Base-by-base conservation (phyloP, 768 basidiomycete genomes). In the Lyophyllum atratum region DNA sequence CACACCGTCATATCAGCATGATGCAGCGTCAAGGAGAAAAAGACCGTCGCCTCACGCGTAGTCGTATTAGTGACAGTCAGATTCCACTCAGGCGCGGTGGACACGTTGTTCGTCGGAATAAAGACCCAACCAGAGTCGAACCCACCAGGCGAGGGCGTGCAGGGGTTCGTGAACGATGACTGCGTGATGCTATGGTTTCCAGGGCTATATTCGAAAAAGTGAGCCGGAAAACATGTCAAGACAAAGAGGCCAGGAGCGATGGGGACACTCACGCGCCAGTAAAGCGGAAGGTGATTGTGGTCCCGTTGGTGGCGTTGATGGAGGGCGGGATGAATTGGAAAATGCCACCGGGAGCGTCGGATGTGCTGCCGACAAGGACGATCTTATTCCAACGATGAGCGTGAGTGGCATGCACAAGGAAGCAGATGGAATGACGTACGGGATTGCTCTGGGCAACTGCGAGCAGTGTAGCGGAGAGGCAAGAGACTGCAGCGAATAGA, bases 141-240 rank as follows among this genome's bases (percentile, higher is more conserved):
- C 14, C 84, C 84, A n/a, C 74, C 74, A 0, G 60, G 31, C 39
- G 74, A 10, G 10, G 78, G 79, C 54, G 73, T 65, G 60, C 82
- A 85, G 1, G 83, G 83, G 46, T 67, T 62, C 11, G 60, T 52
- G 59, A 83, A 81, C 0, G 74, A 63, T 10, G 81, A 80, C 64
- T 85, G 83, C 3, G 82, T 81, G 22, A 85, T 73, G 29, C 73
- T 73, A 68, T 85, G 82, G 66, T 82, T 82, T 56, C 81, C 81
- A 1, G 81, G 81, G 24, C 75, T 80, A 47, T 22, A 26, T 14
- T 34, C 17, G 45, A 53, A 37, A 21, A 0, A 24, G n/a, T n/a
- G 3, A 29, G 33, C 37, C 24, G 34, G 11, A 37, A 37, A 37
- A 37, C n/a, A n/a, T 37, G 11, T 15, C 34, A 37, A 12, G 14